Evolutionary conservation across 2,329 filamentous ascomycete species (phyloP), one percentile per base, ranked within the genome.

Genomic region (Lojkania enalia): DNA sequence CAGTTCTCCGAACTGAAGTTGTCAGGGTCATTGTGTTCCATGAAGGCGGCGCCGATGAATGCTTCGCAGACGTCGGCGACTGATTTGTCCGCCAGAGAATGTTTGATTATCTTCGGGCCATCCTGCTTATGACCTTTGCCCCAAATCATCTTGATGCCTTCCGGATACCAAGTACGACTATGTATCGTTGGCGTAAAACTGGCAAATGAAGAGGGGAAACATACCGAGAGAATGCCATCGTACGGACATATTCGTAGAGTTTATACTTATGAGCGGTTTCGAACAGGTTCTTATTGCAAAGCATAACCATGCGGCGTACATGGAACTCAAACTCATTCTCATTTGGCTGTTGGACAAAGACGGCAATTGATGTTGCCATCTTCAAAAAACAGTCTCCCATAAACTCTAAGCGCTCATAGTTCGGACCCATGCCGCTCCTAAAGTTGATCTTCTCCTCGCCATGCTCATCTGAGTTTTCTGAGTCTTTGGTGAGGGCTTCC

Each of bases 61-160:
- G 94, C 92, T 66, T 97, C 94, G 49, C 89, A 96, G 0, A 97
- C 90, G 68, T 97, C 94, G 3, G 94, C 92, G 59, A 96, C 86
- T 1, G 87, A 87, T 74, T 99, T 99, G 70, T 96, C 88, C 0
- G 84, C 85, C 2, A 99, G 78, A 0, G 73, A 74, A 61, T 96
- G 91, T 7, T 72, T 78, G 4, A 74, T 68, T 19, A 72, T 74
- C 9, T 74, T 68, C 11, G 67, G 57, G 15, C 69, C 75, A 45
- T 73, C 76, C 41, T 72, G 75, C 48, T 77, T 81, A 33, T 75
- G 72, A 3, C 77, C 74, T 60, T 92, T 95, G 20, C 92, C 92
- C 47, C 81, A 81, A 4, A 85, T 78, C 15, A 96, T 75, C 20
- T 80, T 82, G 23, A 96, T 73, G 0, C 86, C 85, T 47, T 88